A percentile compares a stretch with the other conserved stretches of the same genome.
Conservation (phyloP, 495 filamentous ascomycete genomes). For the Apiosordaria backusii region DNA sequence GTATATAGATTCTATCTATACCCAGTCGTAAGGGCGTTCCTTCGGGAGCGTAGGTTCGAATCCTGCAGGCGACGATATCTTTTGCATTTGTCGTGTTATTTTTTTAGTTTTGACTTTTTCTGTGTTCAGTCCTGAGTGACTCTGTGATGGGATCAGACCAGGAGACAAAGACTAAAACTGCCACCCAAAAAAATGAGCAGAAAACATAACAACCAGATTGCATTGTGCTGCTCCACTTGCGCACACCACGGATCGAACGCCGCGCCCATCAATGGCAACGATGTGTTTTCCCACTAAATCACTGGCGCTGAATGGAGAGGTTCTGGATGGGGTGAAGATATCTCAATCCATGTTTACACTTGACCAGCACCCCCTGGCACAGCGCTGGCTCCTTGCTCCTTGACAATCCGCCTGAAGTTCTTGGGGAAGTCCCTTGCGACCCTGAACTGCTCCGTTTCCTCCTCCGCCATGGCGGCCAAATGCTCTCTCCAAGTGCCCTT, state of each 20-base stretch:
- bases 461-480: constrained; percentile 15
- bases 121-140: not conserved
- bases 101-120: not conserved
- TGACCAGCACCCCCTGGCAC: not conserved
- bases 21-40: constrained; percentile 22
- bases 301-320: constrained; percentile 33
- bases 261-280: constrained; percentile 53
- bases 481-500: constrained; percentile 27
- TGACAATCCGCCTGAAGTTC: constrained; percentile 21
- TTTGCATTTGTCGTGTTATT: constrained; percentile 8
- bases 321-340: too few relatives aligned
- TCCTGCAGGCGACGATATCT: constrained; percentile 26
- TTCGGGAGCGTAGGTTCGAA: constrained; percentile 31
- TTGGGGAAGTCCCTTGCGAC: constrained; percentile 25
- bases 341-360: not conserved
- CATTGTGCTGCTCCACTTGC: not conserved
- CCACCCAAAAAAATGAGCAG: too few relatives aligned
- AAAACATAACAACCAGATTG: not conserved
- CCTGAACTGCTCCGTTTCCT: constrained; percentile 25
- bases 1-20: constrained; percentile 11
- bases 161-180: not conserved
- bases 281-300: constrained; percentile 54
- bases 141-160: not conserved
- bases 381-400: not conserved
- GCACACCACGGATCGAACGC: too few relatives aligned